Evolutionary conservation across 139 green algal species (phyloP).

Genomic region (Choricystis sp.): DNA sequence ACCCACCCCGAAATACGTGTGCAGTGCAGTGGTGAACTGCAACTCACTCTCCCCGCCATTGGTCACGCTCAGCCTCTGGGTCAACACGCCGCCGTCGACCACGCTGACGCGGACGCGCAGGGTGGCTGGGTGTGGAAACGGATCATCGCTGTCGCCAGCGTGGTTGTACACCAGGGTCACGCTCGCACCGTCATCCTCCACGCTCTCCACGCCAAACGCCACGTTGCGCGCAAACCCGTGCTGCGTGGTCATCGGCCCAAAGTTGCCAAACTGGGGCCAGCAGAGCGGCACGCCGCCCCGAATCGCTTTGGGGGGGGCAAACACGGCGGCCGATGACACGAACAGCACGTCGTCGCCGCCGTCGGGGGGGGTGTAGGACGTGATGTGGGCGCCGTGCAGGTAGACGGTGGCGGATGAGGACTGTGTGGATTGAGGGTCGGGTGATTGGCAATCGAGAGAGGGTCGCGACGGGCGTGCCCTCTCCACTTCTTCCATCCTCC

Average conservation of each 20-base stretch:
- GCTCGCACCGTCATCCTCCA: background rate
- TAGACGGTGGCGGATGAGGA: slow-evolving; percentile 26
- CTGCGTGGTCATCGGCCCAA: slow-evolving; percentile 41
- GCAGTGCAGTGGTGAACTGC: slow-evolving; percentile 54
- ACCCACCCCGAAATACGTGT: slow-evolving; percentile 63
- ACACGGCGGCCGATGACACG: slow-evolving; percentile 56
- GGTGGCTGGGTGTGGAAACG: slow-evolving; percentile 32
- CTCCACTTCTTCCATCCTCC: too few species aligned
- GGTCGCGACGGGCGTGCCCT: too few species aligned
- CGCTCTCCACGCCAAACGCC: slow-evolving; percentile 25
- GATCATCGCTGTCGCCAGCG: background rate
- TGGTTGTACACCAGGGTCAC: slow-evolving; percentile 14
- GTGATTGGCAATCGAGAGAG: too few species aligned
- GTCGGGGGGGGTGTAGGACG: slow-evolving; percentile 24
- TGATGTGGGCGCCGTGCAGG: slow-evolving; percentile 50
- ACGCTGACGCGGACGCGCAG: slow-evolving; percentile 26
- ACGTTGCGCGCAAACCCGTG: slow-evolving; percentile 77
- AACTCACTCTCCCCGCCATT: slow-evolving; percentile 22
- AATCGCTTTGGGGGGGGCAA: slow-evolving; percentile 72
- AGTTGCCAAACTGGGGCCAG: slow-evolving; percentile 70
- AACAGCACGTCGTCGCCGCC: slow-evolving; percentile 54
- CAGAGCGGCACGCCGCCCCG: slow-evolving; percentile 50
- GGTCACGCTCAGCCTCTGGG: slow-evolving; percentile 8
- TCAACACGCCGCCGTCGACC: background rate
- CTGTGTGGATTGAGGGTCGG: too few species aligned